Base-by-base conservation (phyloP, 2,329 filamentous ascomycete genomes). In the Fusarium coicis region DNA sequence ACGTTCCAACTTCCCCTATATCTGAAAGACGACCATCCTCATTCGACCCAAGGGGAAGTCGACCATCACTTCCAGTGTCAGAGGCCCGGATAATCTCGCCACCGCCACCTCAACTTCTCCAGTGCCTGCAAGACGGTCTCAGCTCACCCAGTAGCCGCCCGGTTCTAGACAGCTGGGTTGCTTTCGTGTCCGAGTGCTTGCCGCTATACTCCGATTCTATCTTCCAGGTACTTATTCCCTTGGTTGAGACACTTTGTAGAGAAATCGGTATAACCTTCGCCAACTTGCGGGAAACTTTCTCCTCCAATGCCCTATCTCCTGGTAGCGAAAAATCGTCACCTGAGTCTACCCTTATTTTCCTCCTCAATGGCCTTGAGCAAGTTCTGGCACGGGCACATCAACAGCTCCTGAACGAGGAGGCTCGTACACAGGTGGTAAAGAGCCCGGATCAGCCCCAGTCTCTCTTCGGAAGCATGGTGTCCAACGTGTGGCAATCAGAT, bases 381-480 rank as follows among this genome's bases (percentile, higher is more conserved):
- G 92, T 97, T 30, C 86, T 99, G 65, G 95, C 95, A 23, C 90
- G 91, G 76, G 95, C 93, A 9, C 96, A 99, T 81, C 93, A 97
- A 76, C 92, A 92, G 65, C 85, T 98, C 26, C 83, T 95, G 56
- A 85, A 88, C 30, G 94, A 97, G 75, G 94, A 97, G 81, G 89
- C 91, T 44, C 90, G 89, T 70, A 87, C 88, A 47, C 89, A 91
- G 62, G 84, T 90, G 39, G 85, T 87, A 47, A 97, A 97, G 83
- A 92, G 91, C 67, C 93, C 94, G 28, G 93, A 97, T 77, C 93
- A 94, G 74, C 90, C 92, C 19, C 93, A 95, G 79, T 92, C 94
- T 10, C 96, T 98, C 80, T 97, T 98, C 78, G 95, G 95, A 49
- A 97, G 94, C 75, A 97, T 98, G 90, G 93, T 97, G 4, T 96